Percentiles rank a stretch among this genome's conserved stretches.
These are phyloP conservation scores for Lentinula raphanica DNA, from an alignment of 768 basidiomycete genomes.

Conservation along the genomic window DNA sequence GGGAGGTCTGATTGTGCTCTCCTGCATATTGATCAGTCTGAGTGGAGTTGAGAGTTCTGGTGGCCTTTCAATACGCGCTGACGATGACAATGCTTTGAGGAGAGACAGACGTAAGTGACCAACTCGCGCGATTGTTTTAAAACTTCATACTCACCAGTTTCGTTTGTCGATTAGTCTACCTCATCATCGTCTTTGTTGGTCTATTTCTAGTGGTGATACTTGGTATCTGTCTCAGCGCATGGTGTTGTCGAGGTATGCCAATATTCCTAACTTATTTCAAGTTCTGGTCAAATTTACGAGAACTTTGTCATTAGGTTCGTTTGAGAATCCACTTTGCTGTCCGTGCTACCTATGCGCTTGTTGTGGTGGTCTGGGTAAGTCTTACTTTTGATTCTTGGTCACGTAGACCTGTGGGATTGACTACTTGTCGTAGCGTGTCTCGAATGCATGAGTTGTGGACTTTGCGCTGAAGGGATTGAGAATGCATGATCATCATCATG, in stretches of 20 bases:
- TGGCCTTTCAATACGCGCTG: background rate
- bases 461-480: constrained; percentile 51
- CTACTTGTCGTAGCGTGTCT: constrained; percentile 43
- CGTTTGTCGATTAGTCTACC: constrained; percentile 44
- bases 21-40: background rate
- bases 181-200: constrained; percentile 61
- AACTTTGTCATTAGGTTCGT: background rate
- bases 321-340: constrained; percentile 37
- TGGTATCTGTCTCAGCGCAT: constrained; percentile 54
- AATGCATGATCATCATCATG: constrained; percentile 17
- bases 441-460: constrained; percentile 65
- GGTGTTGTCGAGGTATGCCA: constrained; percentile 54
- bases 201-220: constrained; percentile 49
- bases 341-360: constrained; percentile 72
- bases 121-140: background rate
- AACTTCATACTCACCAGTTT: background rate
- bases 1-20: background rate
- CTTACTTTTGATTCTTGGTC: background rate
- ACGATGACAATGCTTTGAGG: background rate
- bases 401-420: background rate
- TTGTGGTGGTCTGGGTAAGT: constrained; percentile 60
- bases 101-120: background rate
- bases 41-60: background rate
- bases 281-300: no score
- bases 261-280: no score